Percentiles rank a stretch among this genome's conserved stretches.
Evolutionary conservation across 768 basidiomycete species (phyloP).

Genomic region (Leccinum subgranulosum): DNA sequence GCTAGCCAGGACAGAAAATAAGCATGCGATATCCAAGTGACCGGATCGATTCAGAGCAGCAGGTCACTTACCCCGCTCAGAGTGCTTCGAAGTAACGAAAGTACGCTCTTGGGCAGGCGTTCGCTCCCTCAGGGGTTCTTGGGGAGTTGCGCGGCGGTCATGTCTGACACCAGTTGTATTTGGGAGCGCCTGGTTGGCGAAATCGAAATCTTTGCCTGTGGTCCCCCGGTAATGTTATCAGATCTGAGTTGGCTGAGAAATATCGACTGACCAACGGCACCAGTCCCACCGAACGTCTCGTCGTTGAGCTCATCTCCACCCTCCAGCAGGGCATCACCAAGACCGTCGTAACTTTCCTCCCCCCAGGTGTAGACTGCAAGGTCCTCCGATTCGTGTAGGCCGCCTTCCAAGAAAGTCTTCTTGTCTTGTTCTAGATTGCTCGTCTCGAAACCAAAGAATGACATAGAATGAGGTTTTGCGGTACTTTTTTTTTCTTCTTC

Average conservation of each 20-base stretch:
- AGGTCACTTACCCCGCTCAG: slow-evolving; percentile 30
- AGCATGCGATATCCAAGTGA: slow-evolving; percentile 12
- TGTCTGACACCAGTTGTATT: slow-evolving; percentile 13
- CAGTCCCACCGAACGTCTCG: slow-evolving; percentile 86
- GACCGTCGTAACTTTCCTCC: slow-evolving; percentile 84
- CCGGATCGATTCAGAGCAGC: slow-evolving; percentile 4
- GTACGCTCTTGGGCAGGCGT: slow-evolving; percentile 29
- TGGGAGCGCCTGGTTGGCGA: slow-evolving; percentile 47
- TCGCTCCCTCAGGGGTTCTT: slow-evolving; percentile 24
- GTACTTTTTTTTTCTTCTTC: slow-evolving; percentile 14
- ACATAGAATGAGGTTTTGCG: slow-evolving; percentile 42
- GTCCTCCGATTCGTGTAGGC: slow-evolving; percentile 64
- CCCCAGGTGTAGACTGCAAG: slow-evolving; percentile 93
- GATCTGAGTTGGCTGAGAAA: slow-evolving; percentile 8
- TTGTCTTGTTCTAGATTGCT: slow-evolving; percentile 63
- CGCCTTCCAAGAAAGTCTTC: slow-evolving; percentile 49
- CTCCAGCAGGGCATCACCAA: slow-evolving; percentile 85
- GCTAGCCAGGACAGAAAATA: slow-evolving; percentile 17
- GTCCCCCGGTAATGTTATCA: slow-evolving; percentile 10
- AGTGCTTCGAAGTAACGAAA: slow-evolving; percentile 11
- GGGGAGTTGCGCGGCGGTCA: slow-evolving; percentile 20
- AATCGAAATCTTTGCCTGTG: slow-evolving; percentile 91
- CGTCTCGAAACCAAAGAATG: slow-evolving; percentile 79
- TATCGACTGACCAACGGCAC: slow-evolving; percentile 62
- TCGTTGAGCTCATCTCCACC: slow-evolving; percentile 93